Conservation (phyloP, 2,329 filamentous ascomycete genomes). For the Arthrobotrys sinensis region DNA sequence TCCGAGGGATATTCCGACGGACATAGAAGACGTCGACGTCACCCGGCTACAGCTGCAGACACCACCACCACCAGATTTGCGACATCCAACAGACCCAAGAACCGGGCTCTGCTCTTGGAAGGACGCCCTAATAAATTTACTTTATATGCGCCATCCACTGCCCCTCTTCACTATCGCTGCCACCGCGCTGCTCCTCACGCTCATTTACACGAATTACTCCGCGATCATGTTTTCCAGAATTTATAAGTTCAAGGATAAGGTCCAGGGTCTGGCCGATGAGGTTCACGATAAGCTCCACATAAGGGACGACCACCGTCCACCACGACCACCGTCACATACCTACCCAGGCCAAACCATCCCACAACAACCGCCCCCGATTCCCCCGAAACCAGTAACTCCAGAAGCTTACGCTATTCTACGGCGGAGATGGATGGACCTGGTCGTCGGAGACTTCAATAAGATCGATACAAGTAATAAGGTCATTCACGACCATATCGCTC, state of each 20-base stretch:
- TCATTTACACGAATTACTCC: neutral
- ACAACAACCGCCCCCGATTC: conserved; percentile 13
- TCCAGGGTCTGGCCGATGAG: conserved; percentile 18
- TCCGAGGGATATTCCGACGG: no score
- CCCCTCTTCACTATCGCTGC: neutral
- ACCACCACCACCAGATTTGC: no score
- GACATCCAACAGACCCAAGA: no score
- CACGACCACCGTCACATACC: neutral
- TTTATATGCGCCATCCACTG: neutral
- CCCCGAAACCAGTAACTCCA: conserved; percentile 6
- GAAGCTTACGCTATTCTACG: conserved; percentile 38
- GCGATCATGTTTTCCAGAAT: conserved; percentile 8
- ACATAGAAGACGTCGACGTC: no score
- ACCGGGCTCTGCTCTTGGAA: neutral
- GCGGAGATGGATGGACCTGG: conserved; percentile 30
- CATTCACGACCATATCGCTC: conserved; percentile 4
- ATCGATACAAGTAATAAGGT: conserved; percentile 2
- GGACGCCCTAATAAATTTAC: neutral
- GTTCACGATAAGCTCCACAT: conserved; percentile 11
- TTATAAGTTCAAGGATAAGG: conserved; percentile 14
- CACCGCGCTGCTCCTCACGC: neutral
- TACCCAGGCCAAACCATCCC: neutral
- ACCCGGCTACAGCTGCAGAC: no score
- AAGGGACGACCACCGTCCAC: neutral
- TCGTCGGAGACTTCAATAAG: conserved; percentile 35